These are phyloP conservation scores for Aspergillus sp. DNA, from an alignment of 2,329 filamentous ascomycete genomes.

Conservation along the genomic window DNA sequence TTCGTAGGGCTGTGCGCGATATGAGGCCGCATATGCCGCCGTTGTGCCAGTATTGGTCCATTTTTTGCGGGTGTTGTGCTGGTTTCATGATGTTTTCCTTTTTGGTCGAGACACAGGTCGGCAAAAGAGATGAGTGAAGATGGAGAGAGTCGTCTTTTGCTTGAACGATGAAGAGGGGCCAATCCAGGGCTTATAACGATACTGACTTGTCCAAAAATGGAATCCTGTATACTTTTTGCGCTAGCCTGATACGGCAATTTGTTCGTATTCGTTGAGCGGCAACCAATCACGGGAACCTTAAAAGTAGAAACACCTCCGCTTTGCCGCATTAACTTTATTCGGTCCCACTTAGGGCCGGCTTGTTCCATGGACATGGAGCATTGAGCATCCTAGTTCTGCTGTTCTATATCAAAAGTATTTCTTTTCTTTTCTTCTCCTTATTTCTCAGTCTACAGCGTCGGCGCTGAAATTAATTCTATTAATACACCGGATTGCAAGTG, in stretches of 20 bases:
- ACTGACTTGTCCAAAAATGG: neutral
- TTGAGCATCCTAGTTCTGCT: too few relatives aligned
- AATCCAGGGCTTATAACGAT: neutral
- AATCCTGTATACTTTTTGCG: neutral
- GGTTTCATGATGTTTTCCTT: neutral
- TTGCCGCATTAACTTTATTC: neutral
- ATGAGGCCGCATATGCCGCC: conserved; percentile 5
- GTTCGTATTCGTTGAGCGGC: neutral
- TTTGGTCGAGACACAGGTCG: too few relatives aligned
- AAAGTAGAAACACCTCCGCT: neutral
- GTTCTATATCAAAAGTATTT: too few relatives aligned
- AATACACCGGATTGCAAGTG: too few relatives aligned
- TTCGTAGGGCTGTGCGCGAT: conserved; percentile 7
- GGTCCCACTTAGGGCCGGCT: too few relatives aligned
- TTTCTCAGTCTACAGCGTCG: too few relatives aligned
- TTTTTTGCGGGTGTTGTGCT: conserved; percentile 39
- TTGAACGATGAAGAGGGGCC: neutral
- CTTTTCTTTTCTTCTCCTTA: too few relatives aligned
- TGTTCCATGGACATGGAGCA: too few relatives aligned
- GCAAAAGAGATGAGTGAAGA: too few relatives aligned
- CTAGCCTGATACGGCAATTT: neutral
- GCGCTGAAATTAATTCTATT: too few relatives aligned
- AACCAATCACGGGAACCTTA: neutral
- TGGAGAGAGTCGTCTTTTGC: neutral
- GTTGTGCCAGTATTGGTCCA: conserved; percentile 48